Evolutionary conservation across 208 protist species (phyloP), one percentile per base, ranked within the genome.

Genomic region (Cochliopodium minus): DNA sequence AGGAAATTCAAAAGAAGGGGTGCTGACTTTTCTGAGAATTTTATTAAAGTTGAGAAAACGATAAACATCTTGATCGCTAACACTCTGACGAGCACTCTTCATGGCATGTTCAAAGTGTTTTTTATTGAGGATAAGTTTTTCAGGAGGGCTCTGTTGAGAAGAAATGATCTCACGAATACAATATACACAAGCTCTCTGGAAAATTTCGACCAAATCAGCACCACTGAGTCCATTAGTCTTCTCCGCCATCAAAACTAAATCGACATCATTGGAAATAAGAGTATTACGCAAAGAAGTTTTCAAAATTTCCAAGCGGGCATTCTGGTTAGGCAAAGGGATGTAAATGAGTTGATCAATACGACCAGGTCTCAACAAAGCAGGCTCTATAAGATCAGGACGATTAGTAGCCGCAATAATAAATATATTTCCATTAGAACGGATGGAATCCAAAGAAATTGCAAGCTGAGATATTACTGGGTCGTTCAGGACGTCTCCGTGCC

Each of bases 401-500:
- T 99, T 99, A 17, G 97, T 99, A 13, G 97, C 97, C 55, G 95
- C 97, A 73, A 99, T 99, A 71, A 99, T 92, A 73, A 99, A 99
- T 38, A 99, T 93, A 62, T 94, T 97, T 87, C 99, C 99, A 73
- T 97, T 97, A 20, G 43, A 42, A 30, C 42, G 79, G 58, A 99
- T 94, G 62, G 94, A 94, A 71, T 99, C 97, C 91, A 99, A 97
- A 78, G 99, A 95, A 20, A 94, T 99, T 23, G 99, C 80, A 40
- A 99, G 87, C 76, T 99, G 95, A 82, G 99, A 99, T 71, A 99
- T 97, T 15, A 99, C 94, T 64, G 96, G 88, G 67, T 99, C 96
- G 72, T 98, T 94, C 65, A 93, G 93, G 39, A 30, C 57, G 62
- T 61, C 73, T 25, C 55, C 38, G 52, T 94, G 95, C 66, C 97